Conservation (phyloP, 2,329 filamentous ascomycete genomes). For the Colletotrichum chrysophilum region DNA sequence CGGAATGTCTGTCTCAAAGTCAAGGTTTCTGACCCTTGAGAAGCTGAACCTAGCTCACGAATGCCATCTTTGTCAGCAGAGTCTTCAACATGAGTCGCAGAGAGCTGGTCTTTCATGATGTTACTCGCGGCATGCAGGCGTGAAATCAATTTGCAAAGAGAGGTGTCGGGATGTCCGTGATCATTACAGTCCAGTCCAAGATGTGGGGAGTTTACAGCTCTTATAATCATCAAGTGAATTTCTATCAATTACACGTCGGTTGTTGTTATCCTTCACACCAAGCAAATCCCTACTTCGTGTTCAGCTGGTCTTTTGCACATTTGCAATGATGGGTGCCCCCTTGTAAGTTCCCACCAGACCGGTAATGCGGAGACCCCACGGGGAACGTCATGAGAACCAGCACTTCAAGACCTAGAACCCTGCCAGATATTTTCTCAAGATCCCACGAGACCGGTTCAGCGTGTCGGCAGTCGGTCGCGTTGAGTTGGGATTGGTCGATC, state of each 20-base stretch:
- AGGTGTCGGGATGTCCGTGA: background rate
- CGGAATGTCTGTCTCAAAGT: background rate
- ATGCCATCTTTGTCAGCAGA: background rate
- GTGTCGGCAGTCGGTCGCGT: background rate
- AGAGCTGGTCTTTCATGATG: background rate
- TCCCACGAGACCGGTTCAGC: background rate
- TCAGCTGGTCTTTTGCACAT: background rate
- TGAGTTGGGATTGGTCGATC: background rate
- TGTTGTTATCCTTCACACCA: background rate
- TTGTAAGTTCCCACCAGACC: background rate
- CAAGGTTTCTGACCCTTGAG: background rate
- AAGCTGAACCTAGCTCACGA: background rate
- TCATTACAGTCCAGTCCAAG: background rate
- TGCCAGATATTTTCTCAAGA: background rate
- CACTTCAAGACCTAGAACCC: background rate
- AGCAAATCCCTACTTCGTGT: background rate
- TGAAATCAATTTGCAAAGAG: background rate
- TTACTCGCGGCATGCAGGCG: background rate
- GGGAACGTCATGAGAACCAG: background rate
- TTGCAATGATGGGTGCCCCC: background rate
- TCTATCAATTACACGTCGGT: background rate
- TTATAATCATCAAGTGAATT: background rate
- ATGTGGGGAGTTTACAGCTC: background rate
- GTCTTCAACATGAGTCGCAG: background rate
- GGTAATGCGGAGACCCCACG: background rate